Conservation (phyloP, 305 asterid genomes). For the Solanum hybrid region DNA sequence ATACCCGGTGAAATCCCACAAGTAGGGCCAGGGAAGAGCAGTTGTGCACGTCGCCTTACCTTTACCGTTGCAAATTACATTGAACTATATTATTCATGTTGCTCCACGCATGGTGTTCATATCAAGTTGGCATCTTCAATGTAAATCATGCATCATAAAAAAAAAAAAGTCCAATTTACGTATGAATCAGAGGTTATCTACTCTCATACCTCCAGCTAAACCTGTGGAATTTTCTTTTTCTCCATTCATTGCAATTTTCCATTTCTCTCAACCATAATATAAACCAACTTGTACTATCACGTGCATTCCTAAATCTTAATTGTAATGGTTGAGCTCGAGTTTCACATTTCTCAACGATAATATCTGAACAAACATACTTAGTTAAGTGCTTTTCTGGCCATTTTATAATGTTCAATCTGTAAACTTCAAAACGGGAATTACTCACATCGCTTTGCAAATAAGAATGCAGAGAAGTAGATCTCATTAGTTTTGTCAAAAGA, state of each 20-base stretch:
- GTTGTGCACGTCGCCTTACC: neutral
- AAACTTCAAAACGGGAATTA: neutral
- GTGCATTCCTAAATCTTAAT: neutral
- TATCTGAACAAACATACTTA: neutral
- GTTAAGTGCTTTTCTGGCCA: neutral
- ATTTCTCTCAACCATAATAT: neutral
- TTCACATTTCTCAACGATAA: neutral
- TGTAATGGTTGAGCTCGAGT: neutral
- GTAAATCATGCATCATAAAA: neutral
- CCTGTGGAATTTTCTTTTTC: neutral
- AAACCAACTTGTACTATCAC: neutral
- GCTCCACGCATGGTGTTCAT: neutral
- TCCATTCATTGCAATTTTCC: neutral
- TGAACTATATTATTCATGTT: neutral
- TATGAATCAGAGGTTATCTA: neutral
- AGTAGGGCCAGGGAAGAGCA: neutral
- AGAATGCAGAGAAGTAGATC: neutral
- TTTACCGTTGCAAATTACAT: neutral
- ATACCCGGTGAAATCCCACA: neutral
- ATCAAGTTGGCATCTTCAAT: neutral
- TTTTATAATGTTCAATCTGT: neutral
- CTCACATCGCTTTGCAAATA: neutral
- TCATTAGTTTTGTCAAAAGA: neutral
- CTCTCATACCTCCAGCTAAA: neutral
- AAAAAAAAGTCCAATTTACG: neutral